Evolutionary conservation across 106 monocot genomes (phyloP).

Genomic region (Amphibolis antarctica): DNA sequence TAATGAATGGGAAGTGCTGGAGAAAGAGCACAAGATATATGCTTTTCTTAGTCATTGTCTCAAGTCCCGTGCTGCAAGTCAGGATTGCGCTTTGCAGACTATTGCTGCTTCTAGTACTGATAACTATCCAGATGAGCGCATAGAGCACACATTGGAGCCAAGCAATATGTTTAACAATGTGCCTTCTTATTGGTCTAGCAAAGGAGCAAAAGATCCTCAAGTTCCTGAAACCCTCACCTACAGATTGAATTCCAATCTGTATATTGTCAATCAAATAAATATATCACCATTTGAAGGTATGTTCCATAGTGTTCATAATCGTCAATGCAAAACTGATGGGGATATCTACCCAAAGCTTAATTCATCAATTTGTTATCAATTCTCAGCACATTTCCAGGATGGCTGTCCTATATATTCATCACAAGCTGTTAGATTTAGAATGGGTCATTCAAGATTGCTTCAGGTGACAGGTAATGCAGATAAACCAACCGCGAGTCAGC

Average conservation of each 20-base stretch:
- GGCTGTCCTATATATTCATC: constrained; percentile 62
- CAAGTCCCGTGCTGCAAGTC: constrained; percentile 13
- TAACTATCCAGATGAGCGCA: constrained; percentile 72
- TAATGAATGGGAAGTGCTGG: constrained; percentile 30
- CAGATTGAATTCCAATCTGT: constrained; percentile 40
- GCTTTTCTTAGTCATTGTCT: constrained; percentile 25
- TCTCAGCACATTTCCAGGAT: constrained; percentile 49
- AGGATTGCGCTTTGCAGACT: constrained; percentile 27
- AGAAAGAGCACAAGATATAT: constrained; percentile 53
- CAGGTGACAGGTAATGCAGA: not conserved
- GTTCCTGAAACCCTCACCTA: constrained; percentile 69
- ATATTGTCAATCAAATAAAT: constrained; percentile 54
- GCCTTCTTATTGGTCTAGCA: constrained; percentile 94
- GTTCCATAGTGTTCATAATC: not conserved
- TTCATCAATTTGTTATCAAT: constrained; percentile 1
- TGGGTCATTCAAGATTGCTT: constrained; percentile 34
- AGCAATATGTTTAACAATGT: constrained; percentile 20
- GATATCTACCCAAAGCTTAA: not conserved
- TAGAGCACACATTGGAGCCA: constrained; percentile 54
- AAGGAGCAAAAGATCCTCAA: constrained; percentile 40
- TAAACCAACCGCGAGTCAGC: not conserved
- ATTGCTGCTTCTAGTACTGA: constrained; percentile 85
- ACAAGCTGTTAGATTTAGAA: constrained; percentile 53
- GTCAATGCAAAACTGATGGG: not conserved
- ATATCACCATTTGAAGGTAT: constrained; percentile 79